Evolutionary conservation across 106 monocot species (phyloP), one percentile per base, ranked within the genome.

Genomic region (Iris macrosiphon): DNA sequence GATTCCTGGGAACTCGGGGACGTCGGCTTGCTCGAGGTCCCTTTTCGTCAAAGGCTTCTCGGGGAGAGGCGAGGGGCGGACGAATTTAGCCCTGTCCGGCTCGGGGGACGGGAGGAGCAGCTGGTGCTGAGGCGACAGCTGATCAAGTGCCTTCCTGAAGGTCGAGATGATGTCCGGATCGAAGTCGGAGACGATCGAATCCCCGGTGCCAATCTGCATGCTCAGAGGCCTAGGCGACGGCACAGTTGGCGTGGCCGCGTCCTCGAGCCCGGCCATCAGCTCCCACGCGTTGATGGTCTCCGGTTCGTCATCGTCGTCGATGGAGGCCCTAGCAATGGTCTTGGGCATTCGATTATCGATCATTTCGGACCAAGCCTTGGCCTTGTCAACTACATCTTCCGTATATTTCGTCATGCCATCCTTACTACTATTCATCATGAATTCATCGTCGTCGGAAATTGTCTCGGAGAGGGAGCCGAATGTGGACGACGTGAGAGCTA

Each of bases 261-360:
- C 84, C 8, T 85, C 86, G 4, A 87, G 71, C 23, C 74, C 87
- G 9, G 30, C 74, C 82, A 87, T 82, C 39, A 87, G 78, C 53
- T 87, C 87, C 87, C 87, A 82, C 1, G 73, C 53, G 18, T 87
- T 69, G 56, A 87, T 87, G 6, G 57, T 63, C 63, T 87, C 87
- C 23, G 81, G 70, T 40, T 81, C 79, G 30, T 57, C n/a, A n/a
- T n/a, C n/a, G n/a, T n/a, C n/a, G n/a, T n/a, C 23, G 3, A 40
- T 18, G 6, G 86, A 65, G 13, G 70, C 63, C n/a, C n/a, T n/a
- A n/a, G n/a, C n/a, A n/a, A n/a, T 77, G 70, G 12, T 62, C 32
- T 32, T 63, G 6, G 65, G 71, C 5, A 54, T 52, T 21, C n/a
- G 39, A 0, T 4, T n/a, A 16, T 41, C 27, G 7, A 57, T 40